Evolutionary conservation across 495 filamentous ascomycete genomes (phyloP), one percentile per base, ranked within the genome.

Genomic region (Aspergillus kassunensis): DNA sequence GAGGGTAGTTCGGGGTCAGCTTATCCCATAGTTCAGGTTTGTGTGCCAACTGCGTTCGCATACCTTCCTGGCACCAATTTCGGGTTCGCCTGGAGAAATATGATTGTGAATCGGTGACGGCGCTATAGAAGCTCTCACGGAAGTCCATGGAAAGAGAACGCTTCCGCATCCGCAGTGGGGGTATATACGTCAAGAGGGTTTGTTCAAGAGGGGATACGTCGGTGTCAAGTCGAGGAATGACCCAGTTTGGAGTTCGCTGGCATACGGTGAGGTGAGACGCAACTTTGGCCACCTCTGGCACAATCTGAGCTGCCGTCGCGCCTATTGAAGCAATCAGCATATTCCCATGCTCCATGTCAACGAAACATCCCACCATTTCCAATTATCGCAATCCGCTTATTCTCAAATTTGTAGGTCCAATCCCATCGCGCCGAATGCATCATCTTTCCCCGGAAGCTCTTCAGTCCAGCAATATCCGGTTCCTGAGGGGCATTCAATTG

Each of bases 251-350:
- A 1, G 80, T 84, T 10, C 86, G 75, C 51, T 88, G 82, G 61
- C 84, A 89, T 39, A 87, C 77, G 1, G 78, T 82, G 5, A 87
- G 64, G 10, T 74, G 63, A n/a, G 75, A 63, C 37, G 77, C 75
- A 6, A 77, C 53, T 42, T 79, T 79, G 40, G 80, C 80, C 23
- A 88, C 69, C 37, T 77, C 78, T 12, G 86, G 84, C 19, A 86
- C 73, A 55, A 89, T 87, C 60, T 89, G 87, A n/a, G 80, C 84
- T 9, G 80, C 80, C 15, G 84, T 87, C 16, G 85, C 83, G 19
- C 86, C 83, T 72, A 54, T 78, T 10, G n/a, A 16, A 24, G 75
- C 25, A 1, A 12, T 54, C 10, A 51, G 41, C 20, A 37, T 16
- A 33, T 7, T 1, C 4, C 24, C 23, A 18, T 15, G 10, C 3